Evolutionary conservation across 495 filamentous ascomycete species (phyloP).

Genomic region (Platismatia glauca): DNA sequence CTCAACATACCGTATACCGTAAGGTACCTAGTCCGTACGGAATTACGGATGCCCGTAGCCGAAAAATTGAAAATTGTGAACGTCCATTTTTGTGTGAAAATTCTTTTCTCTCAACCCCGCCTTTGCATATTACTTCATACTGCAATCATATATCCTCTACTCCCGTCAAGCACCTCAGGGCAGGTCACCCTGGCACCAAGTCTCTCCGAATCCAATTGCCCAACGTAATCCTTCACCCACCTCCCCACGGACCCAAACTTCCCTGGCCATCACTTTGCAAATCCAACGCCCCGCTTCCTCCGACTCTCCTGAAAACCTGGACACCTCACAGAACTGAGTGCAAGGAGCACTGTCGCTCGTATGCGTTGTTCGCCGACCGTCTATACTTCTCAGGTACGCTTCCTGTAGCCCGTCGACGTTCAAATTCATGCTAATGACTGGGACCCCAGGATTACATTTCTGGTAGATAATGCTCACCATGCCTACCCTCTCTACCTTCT

Average conservation of each 20-base stretch:
- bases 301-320: neutral
- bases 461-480: constrained; percentile 45
- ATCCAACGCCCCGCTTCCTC: neutral
- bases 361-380: constrained; percentile 90
- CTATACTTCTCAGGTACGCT: constrained; percentile 92
- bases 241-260: neutral
- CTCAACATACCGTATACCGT: no score
- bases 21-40: no score
- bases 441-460: constrained; percentile 79
- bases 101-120: neutral
- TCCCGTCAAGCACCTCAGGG: neutral
- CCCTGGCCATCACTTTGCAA: neutral
- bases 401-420: constrained; percentile 19
- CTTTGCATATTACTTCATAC: neutral
- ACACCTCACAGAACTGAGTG: constrained; percentile 8
- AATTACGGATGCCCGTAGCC: neutral
- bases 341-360: constrained; percentile 51
- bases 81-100: no score
- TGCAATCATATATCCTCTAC: no score
- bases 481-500: constrained; percentile 31
- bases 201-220: neutral
- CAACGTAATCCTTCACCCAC: neutral
- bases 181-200: neutral
- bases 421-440: constrained; percentile 22
- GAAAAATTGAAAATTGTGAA: neutral